Conservation (phyloP, 2,329 filamentous ascomycete species). For the Pseudopyricularia javanii region DNA sequence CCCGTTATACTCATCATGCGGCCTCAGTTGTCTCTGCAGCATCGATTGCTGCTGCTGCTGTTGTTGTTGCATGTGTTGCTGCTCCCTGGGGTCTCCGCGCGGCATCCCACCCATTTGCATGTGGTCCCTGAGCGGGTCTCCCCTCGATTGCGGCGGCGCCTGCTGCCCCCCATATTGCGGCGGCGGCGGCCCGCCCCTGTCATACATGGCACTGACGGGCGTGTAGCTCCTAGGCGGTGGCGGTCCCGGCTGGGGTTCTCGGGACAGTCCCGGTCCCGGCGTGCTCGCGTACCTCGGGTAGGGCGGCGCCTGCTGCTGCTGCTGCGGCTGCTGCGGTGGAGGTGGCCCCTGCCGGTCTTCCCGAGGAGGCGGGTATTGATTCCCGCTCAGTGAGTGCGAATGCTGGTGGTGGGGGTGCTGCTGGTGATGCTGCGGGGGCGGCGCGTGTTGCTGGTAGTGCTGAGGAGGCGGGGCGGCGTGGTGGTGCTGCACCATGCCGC, state of each 20-base stretch:
- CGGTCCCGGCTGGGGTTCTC: slow-evolving; percentile 5
- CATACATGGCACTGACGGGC: slow-evolving; percentile 15
- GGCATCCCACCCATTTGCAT: neutral
- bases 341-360: slow-evolving; percentile 5
- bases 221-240: slow-evolving; percentile 12
- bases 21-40: slow-evolving; percentile 8
- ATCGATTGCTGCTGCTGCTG: slow-evolving; percentile 6
- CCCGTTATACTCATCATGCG: slow-evolving; percentile 11
- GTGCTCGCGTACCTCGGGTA: slow-evolving; percentile 12
- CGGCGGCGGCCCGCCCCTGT: slow-evolving; percentile 9
- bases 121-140: neutral
- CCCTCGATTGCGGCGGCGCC: slow-evolving; percentile 3
- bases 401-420: slow-evolving; percentile 14
- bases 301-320: slow-evolving; percentile 3
- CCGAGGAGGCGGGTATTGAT: slow-evolving; percentile 9
- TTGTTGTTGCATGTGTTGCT: slow-evolving; percentile 2
- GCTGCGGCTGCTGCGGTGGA: slow-evolving; percentile 6
- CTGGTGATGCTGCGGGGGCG: slow-evolving; percentile 6
- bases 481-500: slow-evolving; percentile 7
- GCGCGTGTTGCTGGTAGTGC: slow-evolving; percentile 5
- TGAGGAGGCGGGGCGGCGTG: slow-evolving; percentile 8
- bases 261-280: slow-evolving; percentile 7
- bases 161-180: slow-evolving; percentile 5
- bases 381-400: slow-evolving; percentile 14
- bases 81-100: neutral